Evolutionary conservation across 495 filamentous ascomycete species (phyloP).

Genomic region (Podospora pseudoanserina): DNA sequence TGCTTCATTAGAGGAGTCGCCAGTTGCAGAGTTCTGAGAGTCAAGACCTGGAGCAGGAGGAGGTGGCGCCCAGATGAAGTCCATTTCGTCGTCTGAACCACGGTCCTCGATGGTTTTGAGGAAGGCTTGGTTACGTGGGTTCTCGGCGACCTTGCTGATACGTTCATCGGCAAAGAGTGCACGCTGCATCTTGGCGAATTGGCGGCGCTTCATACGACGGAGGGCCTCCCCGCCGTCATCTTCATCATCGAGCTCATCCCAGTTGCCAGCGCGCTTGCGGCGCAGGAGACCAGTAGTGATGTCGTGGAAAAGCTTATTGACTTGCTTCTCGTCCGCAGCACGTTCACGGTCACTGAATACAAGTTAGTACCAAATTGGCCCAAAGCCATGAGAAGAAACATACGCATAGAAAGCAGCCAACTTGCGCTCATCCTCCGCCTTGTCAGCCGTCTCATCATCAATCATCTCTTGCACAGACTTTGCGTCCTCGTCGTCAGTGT

Average conservation of each 20-base stretch:
- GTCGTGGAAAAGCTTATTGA: slow-evolving; percentile 86
- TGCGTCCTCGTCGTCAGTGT: slow-evolving; percentile 65
- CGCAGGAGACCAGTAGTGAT: slow-evolving; percentile 82
- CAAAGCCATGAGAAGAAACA: slow-evolving; percentile 34
- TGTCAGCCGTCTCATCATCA: slow-evolving; percentile 67
- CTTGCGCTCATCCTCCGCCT: slow-evolving; percentile 70
- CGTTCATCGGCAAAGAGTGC: slow-evolving; percentile 87
- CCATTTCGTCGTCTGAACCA: slow-evolving; percentile 72
- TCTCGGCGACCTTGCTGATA: slow-evolving; percentile 81
- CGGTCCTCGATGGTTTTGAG: slow-evolving; percentile 83
- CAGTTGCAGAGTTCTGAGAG: slow-evolving; percentile 36
- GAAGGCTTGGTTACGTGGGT: slow-evolving; percentile 88
- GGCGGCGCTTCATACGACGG: slow-evolving; percentile 74
- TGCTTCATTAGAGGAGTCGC: slow-evolving; percentile 19
- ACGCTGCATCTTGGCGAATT: slow-evolving; percentile 89
- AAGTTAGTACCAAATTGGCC: slow-evolving; percentile 14
- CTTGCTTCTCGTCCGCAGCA: slow-evolving; percentile 71
- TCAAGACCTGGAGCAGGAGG: slow-evolving; percentile 27
- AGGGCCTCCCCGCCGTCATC: slow-evolving; percentile 78
- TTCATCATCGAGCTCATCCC: slow-evolving; percentile 79
- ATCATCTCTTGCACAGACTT: slow-evolving; percentile 76
- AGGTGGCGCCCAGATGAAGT: slow-evolving; percentile 60
- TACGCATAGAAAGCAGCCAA: slow-evolving; percentile 87
- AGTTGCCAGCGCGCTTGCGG: slow-evolving; percentile 68
- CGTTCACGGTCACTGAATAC: slow-evolving; percentile 59